Conservation (phyloP, 73 alveolate genomes). For the Durusdinium trenchii region DNA sequence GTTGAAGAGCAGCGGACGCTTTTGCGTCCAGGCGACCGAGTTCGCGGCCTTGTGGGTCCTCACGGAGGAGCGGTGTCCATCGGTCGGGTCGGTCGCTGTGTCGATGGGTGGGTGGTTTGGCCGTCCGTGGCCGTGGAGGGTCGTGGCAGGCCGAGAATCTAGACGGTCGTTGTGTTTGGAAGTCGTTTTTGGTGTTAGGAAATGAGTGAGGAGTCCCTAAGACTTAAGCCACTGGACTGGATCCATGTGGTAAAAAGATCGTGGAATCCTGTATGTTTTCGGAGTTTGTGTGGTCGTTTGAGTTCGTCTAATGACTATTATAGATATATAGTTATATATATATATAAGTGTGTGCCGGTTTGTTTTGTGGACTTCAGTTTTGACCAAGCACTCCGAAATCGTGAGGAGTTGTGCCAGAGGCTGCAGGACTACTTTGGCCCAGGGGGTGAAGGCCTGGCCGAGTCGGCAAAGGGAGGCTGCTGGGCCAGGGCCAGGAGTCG, state of each 20-base stretch:
- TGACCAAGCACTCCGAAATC: background rate
- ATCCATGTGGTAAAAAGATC: too few species aligned
- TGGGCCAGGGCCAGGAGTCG: background rate
- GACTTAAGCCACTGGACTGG: too few species aligned
- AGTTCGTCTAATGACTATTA: too few species aligned
- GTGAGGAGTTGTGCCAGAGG: conserved; percentile 62
- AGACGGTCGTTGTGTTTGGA: too few species aligned
- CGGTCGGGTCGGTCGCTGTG: too few species aligned
- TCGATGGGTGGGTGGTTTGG: too few species aligned
- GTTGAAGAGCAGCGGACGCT: conserved; percentile 97
- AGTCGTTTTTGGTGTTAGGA: too few species aligned
- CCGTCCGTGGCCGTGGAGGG: too few species aligned
- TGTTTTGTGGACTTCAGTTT: background rate
- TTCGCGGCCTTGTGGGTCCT: conserved; percentile 96
- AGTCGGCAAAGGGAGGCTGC: background rate
- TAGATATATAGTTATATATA: background rate
- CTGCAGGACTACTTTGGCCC: conserved; percentile 90
- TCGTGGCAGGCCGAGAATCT: too few species aligned
- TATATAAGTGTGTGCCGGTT: background rate
- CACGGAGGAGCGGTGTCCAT: conserved; percentile 89
- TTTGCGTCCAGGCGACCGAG: conserved; percentile 96
- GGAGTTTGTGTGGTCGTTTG: too few species aligned
- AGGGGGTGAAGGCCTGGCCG: conserved; percentile 72
- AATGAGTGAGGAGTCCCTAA: too few species aligned
- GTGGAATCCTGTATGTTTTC: too few species aligned